phyloP scores from a whole-genome alignment of 2,329 filamentous ascomycete genomes.

The Alternaria sp. region DNA sequence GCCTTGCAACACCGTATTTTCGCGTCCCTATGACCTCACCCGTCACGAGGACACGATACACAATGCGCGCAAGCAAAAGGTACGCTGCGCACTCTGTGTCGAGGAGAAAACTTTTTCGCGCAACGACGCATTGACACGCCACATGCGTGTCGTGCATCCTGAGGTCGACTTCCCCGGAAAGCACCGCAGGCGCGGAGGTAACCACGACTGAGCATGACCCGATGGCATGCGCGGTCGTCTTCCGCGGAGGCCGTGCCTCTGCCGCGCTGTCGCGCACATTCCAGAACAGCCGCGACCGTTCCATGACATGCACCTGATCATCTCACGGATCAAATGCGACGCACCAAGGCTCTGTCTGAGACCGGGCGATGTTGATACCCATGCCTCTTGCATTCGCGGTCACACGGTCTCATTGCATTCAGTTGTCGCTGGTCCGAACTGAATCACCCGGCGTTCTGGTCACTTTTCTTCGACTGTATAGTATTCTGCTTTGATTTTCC shows the following conservation, averaged over 20 bases:
- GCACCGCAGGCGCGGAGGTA: slow-evolving; percentile 52
- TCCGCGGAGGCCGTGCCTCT: slow-evolving; percentile 12
- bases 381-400: background rate
- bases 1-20: slow-evolving; percentile 93
- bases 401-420: slow-evolving; percentile 8
- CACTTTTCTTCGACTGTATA: slow-evolving; percentile 8
- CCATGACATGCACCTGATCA: slow-evolving; percentile 16
- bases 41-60: slow-evolving; percentile 98
- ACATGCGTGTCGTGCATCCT: slow-evolving; percentile 93
- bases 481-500: slow-evolving; percentile 2
- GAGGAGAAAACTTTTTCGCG: slow-evolving; percentile 98
- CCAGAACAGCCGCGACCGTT: slow-evolving; percentile 31
- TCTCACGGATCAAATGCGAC: slow-evolving; percentile 5
- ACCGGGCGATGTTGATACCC: slow-evolving; percentile 1
- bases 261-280: slow-evolving; percentile 19
- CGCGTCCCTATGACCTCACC: slow-evolving; percentile 93
- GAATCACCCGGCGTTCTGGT: background rate
- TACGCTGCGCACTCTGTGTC: slow-evolving; percentile 88
- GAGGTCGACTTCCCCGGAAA: slow-evolving; percentile 83
- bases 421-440: slow-evolving; percentile 21
- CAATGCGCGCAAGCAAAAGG: slow-evolving; percentile 92
- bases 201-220: slow-evolving; percentile 36
- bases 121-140: slow-evolving; percentile 90
- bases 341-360: slow-evolving; percentile 7
- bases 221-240: slow-evolving; percentile 13